Evolutionary conservation across 176 grass and related monocot species (phyloP), one percentile per base, ranked within the genome.

Genomic region (Calamus simplicifolius): DNA sequence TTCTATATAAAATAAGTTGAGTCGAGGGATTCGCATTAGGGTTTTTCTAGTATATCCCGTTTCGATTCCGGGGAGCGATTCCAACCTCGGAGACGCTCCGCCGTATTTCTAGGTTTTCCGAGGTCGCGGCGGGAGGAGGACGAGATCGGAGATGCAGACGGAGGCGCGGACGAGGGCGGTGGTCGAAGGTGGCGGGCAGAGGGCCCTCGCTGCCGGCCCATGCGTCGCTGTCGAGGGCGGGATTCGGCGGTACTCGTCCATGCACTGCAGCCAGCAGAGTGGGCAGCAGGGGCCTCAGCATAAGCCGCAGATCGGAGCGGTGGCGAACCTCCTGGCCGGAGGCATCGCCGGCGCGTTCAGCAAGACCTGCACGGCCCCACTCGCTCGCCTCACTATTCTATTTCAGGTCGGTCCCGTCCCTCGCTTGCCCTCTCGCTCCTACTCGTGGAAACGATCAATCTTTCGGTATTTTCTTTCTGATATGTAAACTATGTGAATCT

Each of bases 341-440:
- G 92, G 92, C 21, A 75, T 96, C 12, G 92, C 92, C 3, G 92
- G 92, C 27, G 87, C 92, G 16, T 62, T 97, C 23, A 91, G 87
- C 84, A 97, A 97, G 83, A 97, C 92, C 35, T 97, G 92, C 78
- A 97, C 92, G 12, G 92, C 92, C 27, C 92, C 87, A 28, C 92
- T 97, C 4, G 81, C 81, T 4, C 92, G 92, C 25, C 84, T 97
- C n/a, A 97, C 92, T 26, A 97, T 97, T 61, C 87, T 97, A 30
- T 85, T 91, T 60, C 87, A 96, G 92, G 91, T 96, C 7, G 35
- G 35, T 43, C 6, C 35, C 35, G 35, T 43, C 35, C 35, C 35
- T 43, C 35, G 8, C 35, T 43, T 43, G 35, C 8, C 35, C 35
- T 43, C 35, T 43, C 35, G 21, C 12, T 43, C 3, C 35, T 8